Percentiles rank a stretch among this genome's conserved stretches.
Evolutionary conservation across 139 green algal species (phyloP).

Genomic region (Chlamydomonas incerta): DNA sequence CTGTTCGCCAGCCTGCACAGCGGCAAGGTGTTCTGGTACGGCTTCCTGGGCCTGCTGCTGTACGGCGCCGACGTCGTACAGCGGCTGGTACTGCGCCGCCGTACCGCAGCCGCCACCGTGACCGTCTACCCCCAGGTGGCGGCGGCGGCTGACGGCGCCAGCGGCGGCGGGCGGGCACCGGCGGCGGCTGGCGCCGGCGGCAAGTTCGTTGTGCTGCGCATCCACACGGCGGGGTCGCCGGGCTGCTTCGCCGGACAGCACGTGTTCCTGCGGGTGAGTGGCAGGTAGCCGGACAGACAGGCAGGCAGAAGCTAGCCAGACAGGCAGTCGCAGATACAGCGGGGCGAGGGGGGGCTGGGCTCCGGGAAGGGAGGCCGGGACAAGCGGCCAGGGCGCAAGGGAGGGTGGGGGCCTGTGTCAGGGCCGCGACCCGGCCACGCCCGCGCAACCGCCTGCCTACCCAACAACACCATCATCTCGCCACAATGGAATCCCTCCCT

Average conservation of each 20-base stretch:
- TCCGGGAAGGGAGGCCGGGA: too few relatives aligned
- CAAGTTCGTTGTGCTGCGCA: constrained; percentile 24
- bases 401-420: too few relatives aligned
- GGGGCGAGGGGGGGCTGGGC: too few relatives aligned
- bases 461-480: too few relatives aligned
- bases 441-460: too few relatives aligned
- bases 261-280: not conserved
- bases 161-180: not conserved
- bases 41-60: constrained; percentile 5
- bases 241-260: constrained; percentile 24
- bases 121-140: constrained; percentile 8
- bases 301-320: too few relatives aligned
- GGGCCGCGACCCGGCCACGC: too few relatives aligned
- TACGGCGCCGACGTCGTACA: constrained; percentile 24
- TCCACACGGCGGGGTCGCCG: not conserved
- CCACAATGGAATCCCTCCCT: too few relatives aligned
- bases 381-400: too few relatives aligned
- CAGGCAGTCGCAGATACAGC: too few relatives aligned
- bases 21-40: constrained; percentile 29
- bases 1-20: constrained; percentile 26
- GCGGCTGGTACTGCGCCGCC: constrained; percentile 11
- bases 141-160: not conserved
- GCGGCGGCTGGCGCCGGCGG: not conserved
- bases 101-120: constrained; percentile 7
- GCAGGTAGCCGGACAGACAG: too few relatives aligned